Evolutionary conservation across 1,284 basidiomycete genomes (phyloP).

Genomic region (Sporisorium iseilematis-ciliati): DNA sequence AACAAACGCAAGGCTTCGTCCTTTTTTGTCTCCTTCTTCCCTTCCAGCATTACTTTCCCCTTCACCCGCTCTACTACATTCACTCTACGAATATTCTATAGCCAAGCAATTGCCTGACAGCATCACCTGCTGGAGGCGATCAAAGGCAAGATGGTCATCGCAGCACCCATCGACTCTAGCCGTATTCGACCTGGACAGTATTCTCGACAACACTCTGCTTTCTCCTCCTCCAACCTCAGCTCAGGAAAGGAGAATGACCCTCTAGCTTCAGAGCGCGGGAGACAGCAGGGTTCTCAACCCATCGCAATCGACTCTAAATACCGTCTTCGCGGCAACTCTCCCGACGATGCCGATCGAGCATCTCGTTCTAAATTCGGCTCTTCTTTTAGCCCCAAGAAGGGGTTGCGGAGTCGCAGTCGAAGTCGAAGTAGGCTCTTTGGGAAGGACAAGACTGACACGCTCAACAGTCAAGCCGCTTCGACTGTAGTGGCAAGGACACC

Average conservation of each 20-base stretch:
- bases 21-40: conserved; percentile 9
- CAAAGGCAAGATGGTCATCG: conserved; percentile 24
- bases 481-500: conserved; percentile 24
- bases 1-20: conserved; percentile 18
- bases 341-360: conserved; percentile 23
- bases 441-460: conserved; percentile 41
- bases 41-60: conserved; percentile 4
- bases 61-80: not conserved
- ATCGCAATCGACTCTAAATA: conserved; percentile 41
- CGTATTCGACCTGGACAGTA: conserved; percentile 50
- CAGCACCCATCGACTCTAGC: conserved; percentile 22
- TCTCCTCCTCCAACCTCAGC: conserved; percentile 7
- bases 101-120: conserved; percentile 1
- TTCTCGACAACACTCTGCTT: conserved; percentile 35
- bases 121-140: conserved; percentile 9
- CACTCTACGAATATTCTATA: too few species aligned
- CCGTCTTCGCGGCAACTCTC: conserved; percentile 49
- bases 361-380: conserved; percentile 27
- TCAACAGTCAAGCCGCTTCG: conserved; percentile 18
- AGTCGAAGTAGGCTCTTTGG: conserved; percentile 43
- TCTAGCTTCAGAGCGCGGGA: conserved; percentile 20
- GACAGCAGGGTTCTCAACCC: conserved; percentile 16
- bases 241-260: conserved; percentile 48
- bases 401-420: conserved; percentile 35
- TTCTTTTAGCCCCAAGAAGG: conserved; percentile 46